Evolutionary conservation across 768 basidiomycete genomes (phyloP).

Genomic region (Psilocybe cubensis): DNA sequence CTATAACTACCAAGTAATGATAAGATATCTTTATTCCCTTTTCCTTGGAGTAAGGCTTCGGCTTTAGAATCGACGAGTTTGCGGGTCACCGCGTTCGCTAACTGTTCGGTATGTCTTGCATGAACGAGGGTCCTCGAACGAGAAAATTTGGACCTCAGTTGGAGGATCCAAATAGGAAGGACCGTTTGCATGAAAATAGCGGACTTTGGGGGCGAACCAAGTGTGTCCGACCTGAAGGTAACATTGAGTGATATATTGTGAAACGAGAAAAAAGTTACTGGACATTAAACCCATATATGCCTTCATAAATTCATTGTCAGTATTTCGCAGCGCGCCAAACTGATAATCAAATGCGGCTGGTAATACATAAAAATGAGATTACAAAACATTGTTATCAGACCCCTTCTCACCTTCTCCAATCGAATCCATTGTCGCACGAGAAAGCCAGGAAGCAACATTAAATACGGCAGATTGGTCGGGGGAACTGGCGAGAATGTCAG

Average conservation of each 20-base stretch:
- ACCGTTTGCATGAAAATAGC: conserved; percentile 53
- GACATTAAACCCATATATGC: conserved; percentile 58
- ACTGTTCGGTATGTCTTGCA: conserved; percentile 45
- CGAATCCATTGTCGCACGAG: conserved; percentile 52
- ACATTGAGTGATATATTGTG: neutral
- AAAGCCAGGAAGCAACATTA: conserved; percentile 54
- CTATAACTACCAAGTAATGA: conserved; percentile 59
- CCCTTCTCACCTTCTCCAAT: conserved; percentile 51
- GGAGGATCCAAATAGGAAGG: conserved; percentile 49
- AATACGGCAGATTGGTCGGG: conserved; percentile 42
- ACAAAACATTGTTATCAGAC: neutral
- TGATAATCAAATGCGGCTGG: conserved; percentile 59
- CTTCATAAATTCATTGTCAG: conserved; percentile 55
- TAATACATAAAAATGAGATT: neutral
- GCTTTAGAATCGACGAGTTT: conserved; percentile 51
- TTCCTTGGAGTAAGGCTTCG: conserved; percentile 50
- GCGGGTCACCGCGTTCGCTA: conserved; percentile 49
- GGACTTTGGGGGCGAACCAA: conserved; percentile 48
- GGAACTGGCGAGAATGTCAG: conserved; percentile 49
- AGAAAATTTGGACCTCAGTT: conserved; percentile 49
- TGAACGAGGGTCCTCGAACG: conserved; percentile 47
- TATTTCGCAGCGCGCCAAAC: conserved; percentile 53
- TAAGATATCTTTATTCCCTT: conserved; percentile 54
- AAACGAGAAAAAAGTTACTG: conserved; percentile 7
- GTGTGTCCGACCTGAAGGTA: conserved; percentile 45